Conservation (phyloP, 2,329 filamentous ascomycete species). For the Xylaria sp. region DNA sequence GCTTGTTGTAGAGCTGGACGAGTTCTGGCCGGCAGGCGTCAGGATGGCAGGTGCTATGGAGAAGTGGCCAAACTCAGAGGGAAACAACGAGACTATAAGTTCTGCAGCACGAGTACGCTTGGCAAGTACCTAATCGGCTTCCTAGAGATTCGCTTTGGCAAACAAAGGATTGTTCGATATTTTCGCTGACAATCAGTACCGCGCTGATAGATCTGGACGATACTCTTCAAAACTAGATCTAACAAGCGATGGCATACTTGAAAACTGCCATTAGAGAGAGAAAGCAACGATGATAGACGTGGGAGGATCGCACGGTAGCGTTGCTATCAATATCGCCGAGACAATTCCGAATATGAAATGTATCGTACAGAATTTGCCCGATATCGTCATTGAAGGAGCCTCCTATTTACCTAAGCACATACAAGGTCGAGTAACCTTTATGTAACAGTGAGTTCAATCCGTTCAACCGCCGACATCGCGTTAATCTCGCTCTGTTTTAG, state of each 20-base stretch:
- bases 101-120: too few relatives aligned
- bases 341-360: conserved; percentile 43
- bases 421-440: conserved; percentile 36
- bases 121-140: too few relatives aligned
- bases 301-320: conserved; percentile 44
- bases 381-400: conserved; percentile 34
- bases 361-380: conserved; percentile 42
- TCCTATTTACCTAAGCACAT: conserved; percentile 33
- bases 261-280: conserved; percentile 43
- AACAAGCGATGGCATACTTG: conserved; percentile 35
- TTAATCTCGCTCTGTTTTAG: conserved; percentile 23
- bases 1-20: too few relatives aligned
- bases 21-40: too few relatives aligned
- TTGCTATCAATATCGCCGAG: conserved; percentile 44
- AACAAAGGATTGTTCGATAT: conserved; percentile 45
- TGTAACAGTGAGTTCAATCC: conserved; percentile 34
- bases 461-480: too few relatives aligned
- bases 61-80: too few relatives aligned
- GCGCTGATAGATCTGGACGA: conserved; percentile 34
- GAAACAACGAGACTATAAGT: too few relatives aligned
- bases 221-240: conserved; percentile 38
- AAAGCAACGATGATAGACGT: conserved; percentile 45
- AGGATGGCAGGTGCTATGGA: too few relatives aligned
- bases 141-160: conserved; percentile 42
- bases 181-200: conserved; percentile 39